phyloP scores from a whole-genome alignment of 2,329 filamentous ascomycete species.

The Pestalotiopsis sp. region DNA sequence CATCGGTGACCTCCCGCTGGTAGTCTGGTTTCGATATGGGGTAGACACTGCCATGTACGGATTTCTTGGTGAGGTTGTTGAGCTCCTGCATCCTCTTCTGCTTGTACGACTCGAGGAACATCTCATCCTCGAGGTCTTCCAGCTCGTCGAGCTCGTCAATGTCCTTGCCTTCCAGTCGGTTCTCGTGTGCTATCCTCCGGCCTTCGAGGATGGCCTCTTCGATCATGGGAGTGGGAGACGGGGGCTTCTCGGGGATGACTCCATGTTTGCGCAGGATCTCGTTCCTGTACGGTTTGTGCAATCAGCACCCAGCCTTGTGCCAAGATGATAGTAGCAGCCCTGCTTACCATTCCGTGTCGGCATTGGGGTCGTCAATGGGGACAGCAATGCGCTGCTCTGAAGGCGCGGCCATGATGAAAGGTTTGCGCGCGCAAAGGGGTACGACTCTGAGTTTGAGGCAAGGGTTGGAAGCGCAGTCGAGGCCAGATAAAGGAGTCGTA shows the following conservation, averaged over 20 bases:
- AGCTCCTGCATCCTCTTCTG: conserved; percentile 88
- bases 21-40: conserved; percentile 95
- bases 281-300: conserved; percentile 65
- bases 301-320: neutral
- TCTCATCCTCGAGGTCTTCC: conserved; percentile 94
- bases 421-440: neutral
- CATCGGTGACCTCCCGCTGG: conserved; percentile 86
- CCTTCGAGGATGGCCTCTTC: conserved; percentile 91
- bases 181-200: conserved; percentile 82
- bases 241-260: conserved; percentile 96
- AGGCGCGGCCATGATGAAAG: conserved; percentile 58
- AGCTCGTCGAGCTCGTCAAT: conserved; percentile 91
- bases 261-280: conserved; percentile 97
- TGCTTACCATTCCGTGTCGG: conserved; percentile 91
- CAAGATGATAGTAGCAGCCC: neutral
- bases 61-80: conserved; percentile 71
- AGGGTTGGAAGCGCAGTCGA: neutral
- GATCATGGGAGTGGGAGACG: conserved; percentile 92
- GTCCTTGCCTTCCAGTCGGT: conserved; percentile 90
- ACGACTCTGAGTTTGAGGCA: neutral
- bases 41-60: conserved; percentile 87
- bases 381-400: conserved; percentile 71
- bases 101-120: conserved; percentile 84
- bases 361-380: conserved; percentile 91
- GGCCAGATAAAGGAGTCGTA: neutral